A percentile compares a stretch with the other conserved stretches of the same genome.
Evolutionary conservation across 2,329 filamentous ascomycete genomes (phyloP).

Genomic region (Elsinoe batatas): DNA sequence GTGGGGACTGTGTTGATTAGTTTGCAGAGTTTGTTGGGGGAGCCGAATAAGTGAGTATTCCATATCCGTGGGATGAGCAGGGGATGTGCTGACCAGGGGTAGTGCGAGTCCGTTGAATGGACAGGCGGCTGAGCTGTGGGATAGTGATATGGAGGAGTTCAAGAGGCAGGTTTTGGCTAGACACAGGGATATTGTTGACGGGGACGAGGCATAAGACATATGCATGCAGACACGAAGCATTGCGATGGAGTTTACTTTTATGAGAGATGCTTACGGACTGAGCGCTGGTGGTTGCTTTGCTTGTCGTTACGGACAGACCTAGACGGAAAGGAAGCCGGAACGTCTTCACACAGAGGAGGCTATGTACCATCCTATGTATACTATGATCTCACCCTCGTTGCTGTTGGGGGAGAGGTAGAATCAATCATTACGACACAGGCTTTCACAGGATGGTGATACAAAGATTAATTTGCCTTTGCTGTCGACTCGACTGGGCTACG

Average conservation of each 20-base stretch:
- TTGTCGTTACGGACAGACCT: background rate
- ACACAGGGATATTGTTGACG: slow-evolving; percentile 47
- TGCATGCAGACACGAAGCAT: slow-evolving; percentile 14
- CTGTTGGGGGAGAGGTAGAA: background rate
- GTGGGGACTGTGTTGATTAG: slow-evolving; percentile 88
- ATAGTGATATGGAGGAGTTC: slow-evolving; percentile 77
- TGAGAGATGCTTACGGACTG: background rate
- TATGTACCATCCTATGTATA: slow-evolving; percentile 11
- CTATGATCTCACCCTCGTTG: slow-evolving; percentile 3
- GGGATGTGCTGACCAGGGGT: slow-evolving; percentile 16
- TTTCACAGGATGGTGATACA: background rate
- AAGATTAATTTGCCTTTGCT: too few relatives aligned
- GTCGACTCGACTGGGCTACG: too few relatives aligned
- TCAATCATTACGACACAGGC: background rate
- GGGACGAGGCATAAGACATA: slow-evolving; percentile 25
- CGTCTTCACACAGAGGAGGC: background rate
- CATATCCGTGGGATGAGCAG: background rate
- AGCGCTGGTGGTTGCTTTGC: background rate
- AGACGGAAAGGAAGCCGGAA: background rate
- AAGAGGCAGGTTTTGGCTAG: slow-evolving; percentile 61
- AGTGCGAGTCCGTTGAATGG: slow-evolving; percentile 92
- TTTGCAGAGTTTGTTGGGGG: slow-evolving; percentile 86
- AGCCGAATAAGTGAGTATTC: slow-evolving; percentile 84
- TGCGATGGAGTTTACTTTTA: slow-evolving; percentile 14
- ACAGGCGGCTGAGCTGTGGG: slow-evolving; percentile 93